Conservation (phyloP, 2,329 filamentous ascomycete species). For the Diaporthe sp. region DNA sequence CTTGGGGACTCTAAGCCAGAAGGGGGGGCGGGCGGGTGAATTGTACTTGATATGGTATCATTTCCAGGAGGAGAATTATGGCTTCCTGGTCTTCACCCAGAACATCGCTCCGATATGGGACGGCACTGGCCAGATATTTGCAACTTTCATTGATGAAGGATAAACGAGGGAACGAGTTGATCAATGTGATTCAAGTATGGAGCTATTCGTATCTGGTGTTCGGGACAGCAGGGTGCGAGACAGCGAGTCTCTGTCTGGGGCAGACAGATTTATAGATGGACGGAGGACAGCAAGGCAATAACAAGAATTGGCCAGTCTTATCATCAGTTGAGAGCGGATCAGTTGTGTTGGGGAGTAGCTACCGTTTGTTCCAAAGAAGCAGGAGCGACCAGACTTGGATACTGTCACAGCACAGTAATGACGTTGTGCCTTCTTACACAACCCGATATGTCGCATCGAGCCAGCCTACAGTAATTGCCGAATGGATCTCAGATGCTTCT, state of each 20-base stretch:
- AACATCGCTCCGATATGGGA: background rate
- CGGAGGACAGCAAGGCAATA: background rate
- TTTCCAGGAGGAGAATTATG: background rate
- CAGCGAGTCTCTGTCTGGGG: background rate
- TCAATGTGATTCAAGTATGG: too few relatives aligned
- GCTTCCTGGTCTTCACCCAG: background rate
- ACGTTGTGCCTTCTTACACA: background rate
- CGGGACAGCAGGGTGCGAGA: background rate
- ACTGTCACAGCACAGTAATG: background rate
- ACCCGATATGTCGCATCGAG: constrained; percentile 5
- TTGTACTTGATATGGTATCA: background rate
- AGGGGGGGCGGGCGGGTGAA: too few relatives aligned
- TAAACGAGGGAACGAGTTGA: too few relatives aligned
- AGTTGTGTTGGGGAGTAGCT: background rate
- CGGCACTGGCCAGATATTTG: background rate
- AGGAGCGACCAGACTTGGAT: background rate
- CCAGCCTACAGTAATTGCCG: constrained; percentile 18
- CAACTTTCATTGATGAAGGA: background rate
- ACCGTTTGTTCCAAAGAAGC: background rate
- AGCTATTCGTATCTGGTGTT: background rate
- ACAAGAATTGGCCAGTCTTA: background rate
- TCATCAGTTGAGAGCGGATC: background rate
- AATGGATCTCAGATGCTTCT: constrained; percentile 9
- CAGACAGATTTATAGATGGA: background rate
- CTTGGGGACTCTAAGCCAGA: background rate